These are phyloP conservation scores for Vitis hybrid DNA, from an alignment of 177 flowering plant genomes.

Conservation along the genomic window DNA sequence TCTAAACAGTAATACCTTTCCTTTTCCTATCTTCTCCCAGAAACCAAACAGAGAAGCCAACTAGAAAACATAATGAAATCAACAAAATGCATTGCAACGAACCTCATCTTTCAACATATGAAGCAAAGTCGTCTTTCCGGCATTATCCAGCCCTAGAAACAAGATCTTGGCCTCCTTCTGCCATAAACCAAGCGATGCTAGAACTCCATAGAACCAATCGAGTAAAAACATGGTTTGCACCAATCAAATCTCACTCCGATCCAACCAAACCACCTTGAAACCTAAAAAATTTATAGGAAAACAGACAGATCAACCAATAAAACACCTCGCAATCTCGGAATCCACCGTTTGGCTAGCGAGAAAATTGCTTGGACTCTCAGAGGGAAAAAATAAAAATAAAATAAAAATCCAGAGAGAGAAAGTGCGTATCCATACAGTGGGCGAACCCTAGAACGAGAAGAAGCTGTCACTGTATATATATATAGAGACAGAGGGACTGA, in stretches of 20 bases:
- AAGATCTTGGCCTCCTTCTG: slow-evolving; percentile 36
- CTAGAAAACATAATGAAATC: background rate
- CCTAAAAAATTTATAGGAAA: background rate
- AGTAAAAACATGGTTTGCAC: slow-evolving; percentile 30
- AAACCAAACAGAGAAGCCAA: background rate
- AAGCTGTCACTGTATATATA: background rate
- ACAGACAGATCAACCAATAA: slow-evolving; percentile 9
- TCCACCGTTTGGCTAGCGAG: background rate
- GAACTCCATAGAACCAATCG: slow-evolving; percentile 47
- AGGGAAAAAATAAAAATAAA: background rate
- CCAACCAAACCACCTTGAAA: background rate
- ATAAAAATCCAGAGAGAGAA: background rate
- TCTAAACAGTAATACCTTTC: background rate
- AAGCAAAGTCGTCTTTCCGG: slow-evolving; percentile 33
- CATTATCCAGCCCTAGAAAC: slow-evolving; percentile 35
- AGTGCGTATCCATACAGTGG: background rate
- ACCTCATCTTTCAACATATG: slow-evolving; percentile 37
- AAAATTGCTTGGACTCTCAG: background rate
- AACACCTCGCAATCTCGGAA: slow-evolving; percentile 1
- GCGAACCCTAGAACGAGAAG: background rate
- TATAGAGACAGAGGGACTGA: background rate
- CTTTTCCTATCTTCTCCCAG: background rate
- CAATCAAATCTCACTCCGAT: background rate
- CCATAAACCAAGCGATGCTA: slow-evolving; percentile 32
- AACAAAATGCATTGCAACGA: background rate